Base-by-base conservation (phyloP, 2,329 filamentous ascomycete species). In the Xylariaceae sp. region DNA sequence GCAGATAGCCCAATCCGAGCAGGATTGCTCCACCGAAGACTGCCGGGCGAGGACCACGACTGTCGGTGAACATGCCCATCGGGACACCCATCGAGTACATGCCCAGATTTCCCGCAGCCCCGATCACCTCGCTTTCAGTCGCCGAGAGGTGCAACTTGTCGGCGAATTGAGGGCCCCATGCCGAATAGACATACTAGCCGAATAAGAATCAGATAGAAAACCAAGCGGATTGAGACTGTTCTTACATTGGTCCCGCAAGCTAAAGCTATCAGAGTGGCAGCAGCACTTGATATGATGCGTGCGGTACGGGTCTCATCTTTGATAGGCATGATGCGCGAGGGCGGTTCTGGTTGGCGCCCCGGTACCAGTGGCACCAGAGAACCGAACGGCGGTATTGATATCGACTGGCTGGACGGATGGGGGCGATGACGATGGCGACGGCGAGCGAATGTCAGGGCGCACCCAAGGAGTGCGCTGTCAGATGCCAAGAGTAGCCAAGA, bases 131-230 rank as follows among this genome's bases (percentile, higher is more conserved):
- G 72, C 84, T 91, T 71, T 96, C 80, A 2, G 92, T 97, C n/a
- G 94, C 87, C 13, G 91, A 91, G 57, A 97, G 82, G 68, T 87
- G 85, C 64, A 99, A 78, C 63, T 83, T 85, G 66, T 95, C 86
- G 47, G 92, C 91, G 68, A 96, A 96, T 72, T 96, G 92, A 18
- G 94, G 94, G 13, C 89, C 91, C 92, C 94, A 99, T 72, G 92
- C 92, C 51, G 91, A 96, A 73, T 96, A 99, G 68, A 92, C 92
- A 82, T 99, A 97, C 90, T 96, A 67, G 42, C 15, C 26, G 46
- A 49, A 43, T 56, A 13, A 56, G 48, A 46, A 43, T 59, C 34
- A 58, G 57, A 43, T n/a, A 45, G n/a, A 5, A 44, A 3, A 21
- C 18, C 21, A 41, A 32, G 47, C 9, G 9, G 26, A 30, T 10